Conservation (phyloP, 1,284 basidiomycete genomes). For the Trametes hirsuta region DNA sequence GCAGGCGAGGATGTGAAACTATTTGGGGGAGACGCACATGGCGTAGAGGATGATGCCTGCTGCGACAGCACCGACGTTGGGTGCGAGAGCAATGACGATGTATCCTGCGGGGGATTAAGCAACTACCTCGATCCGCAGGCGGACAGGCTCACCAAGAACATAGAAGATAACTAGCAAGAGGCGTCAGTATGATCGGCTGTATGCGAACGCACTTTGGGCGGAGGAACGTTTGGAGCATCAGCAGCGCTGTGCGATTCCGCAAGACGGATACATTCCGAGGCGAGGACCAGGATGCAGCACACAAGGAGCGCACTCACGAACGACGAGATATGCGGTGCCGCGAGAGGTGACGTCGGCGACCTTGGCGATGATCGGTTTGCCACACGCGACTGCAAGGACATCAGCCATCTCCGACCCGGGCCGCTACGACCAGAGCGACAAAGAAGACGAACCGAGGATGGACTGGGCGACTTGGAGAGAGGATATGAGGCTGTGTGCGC, state of each 20-base stretch:
- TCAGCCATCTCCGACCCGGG: constrained; percentile 43
- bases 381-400: constrained; percentile 49
- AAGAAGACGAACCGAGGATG: constrained; percentile 57
- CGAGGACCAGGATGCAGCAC: too few relatives aligned
- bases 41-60: constrained; percentile 52
- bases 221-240: too few relatives aligned
- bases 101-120: constrained; percentile 45
- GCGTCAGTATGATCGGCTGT: neutral
- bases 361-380: constrained; percentile 84
- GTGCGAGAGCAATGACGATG: constrained; percentile 68
- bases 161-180: constrained; percentile 53
- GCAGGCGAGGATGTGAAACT: neutral
- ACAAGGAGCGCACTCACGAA: constrained; percentile 49
- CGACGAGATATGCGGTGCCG: constrained; percentile 59
- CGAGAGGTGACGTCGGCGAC: constrained; percentile 71
- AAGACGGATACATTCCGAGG: too few relatives aligned
- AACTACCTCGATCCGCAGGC: neutral
- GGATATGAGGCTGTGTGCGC: constrained; percentile 65
- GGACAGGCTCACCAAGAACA: constrained; percentile 43
- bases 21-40: constrained; percentile 41
- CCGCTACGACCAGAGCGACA: constrained; percentile 32
- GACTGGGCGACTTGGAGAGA: constrained; percentile 67
- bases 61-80: constrained; percentile 47
- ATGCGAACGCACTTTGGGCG: too few relatives aligned
- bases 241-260: too few relatives aligned